These are phyloP conservation scores for Boletus sp. DNA, from an alignment of 1,284 basidiomycete genomes.

Conservation along the genomic window DNA sequence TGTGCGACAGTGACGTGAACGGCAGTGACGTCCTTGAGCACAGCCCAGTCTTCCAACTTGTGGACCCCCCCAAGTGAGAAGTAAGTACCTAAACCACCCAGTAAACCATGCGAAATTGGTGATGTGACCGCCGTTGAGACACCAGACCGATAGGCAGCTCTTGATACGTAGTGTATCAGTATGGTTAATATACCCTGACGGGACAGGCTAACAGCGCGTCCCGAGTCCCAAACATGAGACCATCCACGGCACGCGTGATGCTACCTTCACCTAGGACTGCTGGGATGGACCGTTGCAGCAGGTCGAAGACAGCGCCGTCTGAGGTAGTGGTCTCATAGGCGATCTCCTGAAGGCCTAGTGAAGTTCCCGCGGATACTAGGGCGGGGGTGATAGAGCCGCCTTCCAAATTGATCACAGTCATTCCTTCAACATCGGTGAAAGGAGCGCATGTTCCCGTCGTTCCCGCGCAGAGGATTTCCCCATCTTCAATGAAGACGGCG, in stretches of 20 bases:
- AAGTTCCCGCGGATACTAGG: slow-evolving; percentile 55
- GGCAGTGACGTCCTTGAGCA: slow-evolving; percentile 59
- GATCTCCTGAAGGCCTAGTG: slow-evolving; percentile 61
- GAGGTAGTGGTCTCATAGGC: slow-evolving; percentile 57
- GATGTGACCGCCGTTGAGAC: slow-evolving; percentile 61
- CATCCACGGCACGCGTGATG: slow-evolving; percentile 68
- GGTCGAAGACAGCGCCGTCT: slow-evolving; percentile 60
- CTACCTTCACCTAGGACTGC: slow-evolving; percentile 49
- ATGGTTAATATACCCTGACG: not conserved
- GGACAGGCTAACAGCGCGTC: slow-evolving; percentile 60
- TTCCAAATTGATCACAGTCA: slow-evolving; percentile 35
- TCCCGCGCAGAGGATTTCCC: slow-evolving; percentile 33
- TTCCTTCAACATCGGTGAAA: slow-evolving; percentile 6
- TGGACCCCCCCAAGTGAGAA: slow-evolving; percentile 64
- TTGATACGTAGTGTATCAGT: slow-evolving; percentile 25
- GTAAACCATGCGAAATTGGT: slow-evolving; percentile 51
- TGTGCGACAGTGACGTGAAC: slow-evolving; percentile 54
- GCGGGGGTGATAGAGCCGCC: slow-evolving; percentile 48
- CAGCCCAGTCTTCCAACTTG: slow-evolving; percentile 61
- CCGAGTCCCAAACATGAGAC: slow-evolving; percentile 67
- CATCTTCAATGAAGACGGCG: slow-evolving; percentile 32
- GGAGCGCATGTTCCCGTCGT: slow-evolving; percentile 18
- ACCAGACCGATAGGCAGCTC: slow-evolving; percentile 62
- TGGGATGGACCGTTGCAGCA: slow-evolving; percentile 44
- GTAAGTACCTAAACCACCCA: slow-evolving; percentile 62